Conservation (phyloP, 2,329 filamentous ascomycete species). For the Aureobasidium sp. region DNA sequence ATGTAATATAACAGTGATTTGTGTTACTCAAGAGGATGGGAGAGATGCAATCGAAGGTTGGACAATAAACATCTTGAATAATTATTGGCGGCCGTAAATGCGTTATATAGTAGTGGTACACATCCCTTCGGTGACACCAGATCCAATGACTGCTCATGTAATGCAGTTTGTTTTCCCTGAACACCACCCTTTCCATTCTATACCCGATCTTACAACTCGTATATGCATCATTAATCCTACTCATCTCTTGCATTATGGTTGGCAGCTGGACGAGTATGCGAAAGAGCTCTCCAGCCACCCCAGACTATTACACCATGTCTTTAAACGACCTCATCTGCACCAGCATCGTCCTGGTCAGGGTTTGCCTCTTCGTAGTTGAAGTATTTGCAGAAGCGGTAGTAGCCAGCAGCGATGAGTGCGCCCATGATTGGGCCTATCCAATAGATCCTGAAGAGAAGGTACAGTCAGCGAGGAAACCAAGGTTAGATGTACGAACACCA, state of each 20-base stretch:
- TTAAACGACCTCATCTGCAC: background rate
- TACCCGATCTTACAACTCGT: background rate
- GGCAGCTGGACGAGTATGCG: too few species aligned
- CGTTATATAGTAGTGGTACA: background rate
- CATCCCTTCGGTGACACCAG: background rate
- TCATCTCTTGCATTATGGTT: background rate
- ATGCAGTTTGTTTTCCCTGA: background rate
- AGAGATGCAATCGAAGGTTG: too few species aligned
- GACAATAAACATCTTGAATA: background rate
- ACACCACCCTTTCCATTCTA: background rate
- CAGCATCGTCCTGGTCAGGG: slow-evolving; percentile 20
- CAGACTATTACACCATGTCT: too few species aligned
- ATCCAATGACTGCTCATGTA: background rate
- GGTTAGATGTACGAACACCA: too few species aligned
- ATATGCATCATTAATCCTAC: background rate
- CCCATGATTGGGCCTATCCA: slow-evolving; percentile 21
- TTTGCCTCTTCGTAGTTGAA: slow-evolving; percentile 24
- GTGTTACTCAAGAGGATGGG: too few species aligned
- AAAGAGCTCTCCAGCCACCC: too few species aligned
- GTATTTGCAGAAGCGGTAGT: slow-evolving; percentile 21
- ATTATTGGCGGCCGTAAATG: background rate
- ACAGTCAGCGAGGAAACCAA: background rate
- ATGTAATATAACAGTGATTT: too few species aligned
- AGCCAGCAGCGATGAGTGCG: slow-evolving; percentile 17
- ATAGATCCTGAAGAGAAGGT: slow-evolving; percentile 16